phyloP scores from a whole-genome alignment of 495 filamentous ascomycete genomes.

The Talaromyces trachyspermus region DNA sequence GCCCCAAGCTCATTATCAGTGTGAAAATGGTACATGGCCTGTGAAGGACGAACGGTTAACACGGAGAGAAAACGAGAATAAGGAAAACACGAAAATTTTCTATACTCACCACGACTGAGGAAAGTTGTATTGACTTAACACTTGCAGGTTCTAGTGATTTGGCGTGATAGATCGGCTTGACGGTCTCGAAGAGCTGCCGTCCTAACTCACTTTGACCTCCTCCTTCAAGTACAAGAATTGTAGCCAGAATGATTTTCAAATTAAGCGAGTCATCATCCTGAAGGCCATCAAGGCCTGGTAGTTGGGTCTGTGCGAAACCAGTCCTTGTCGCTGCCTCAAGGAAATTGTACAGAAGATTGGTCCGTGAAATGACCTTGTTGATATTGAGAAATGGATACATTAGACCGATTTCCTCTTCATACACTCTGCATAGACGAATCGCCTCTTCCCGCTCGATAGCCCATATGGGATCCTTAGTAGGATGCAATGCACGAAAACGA shows the following conservation, averaged over 20 bases:
- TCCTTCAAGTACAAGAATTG: conserved; percentile 63
- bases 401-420: conserved; percentile 76
- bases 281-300: conserved; percentile 54
- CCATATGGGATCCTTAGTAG: conserved; percentile 68
- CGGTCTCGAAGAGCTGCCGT: conserved; percentile 59
- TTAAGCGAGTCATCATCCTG: conserved; percentile 61
- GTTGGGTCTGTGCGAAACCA: conserved; percentile 47
- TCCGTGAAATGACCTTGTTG: conserved; percentile 55
- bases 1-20: conserved; percentile 72
- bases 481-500: conserved; percentile 26
- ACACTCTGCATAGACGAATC: conserved; percentile 60
- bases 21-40: conserved; percentile 83
- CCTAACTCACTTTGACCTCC: conserved; percentile 70
- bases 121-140: conserved; percentile 61
- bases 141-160: conserved; percentile 60
- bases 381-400: conserved; percentile 82
- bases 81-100: background rate
- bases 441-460: conserved; percentile 62
- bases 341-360: conserved; percentile 58
- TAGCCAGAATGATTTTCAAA: conserved; percentile 74
- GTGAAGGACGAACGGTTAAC: background rate
- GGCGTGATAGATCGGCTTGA: conserved; percentile 60
- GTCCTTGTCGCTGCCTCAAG: conserved; percentile 57
- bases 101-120: conserved; percentile 59
- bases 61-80: background rate